These are phyloP conservation scores for Populus pruinosa DNA, from an alignment of 345 rosid genomes.

Conservation along the genomic window DNA sequence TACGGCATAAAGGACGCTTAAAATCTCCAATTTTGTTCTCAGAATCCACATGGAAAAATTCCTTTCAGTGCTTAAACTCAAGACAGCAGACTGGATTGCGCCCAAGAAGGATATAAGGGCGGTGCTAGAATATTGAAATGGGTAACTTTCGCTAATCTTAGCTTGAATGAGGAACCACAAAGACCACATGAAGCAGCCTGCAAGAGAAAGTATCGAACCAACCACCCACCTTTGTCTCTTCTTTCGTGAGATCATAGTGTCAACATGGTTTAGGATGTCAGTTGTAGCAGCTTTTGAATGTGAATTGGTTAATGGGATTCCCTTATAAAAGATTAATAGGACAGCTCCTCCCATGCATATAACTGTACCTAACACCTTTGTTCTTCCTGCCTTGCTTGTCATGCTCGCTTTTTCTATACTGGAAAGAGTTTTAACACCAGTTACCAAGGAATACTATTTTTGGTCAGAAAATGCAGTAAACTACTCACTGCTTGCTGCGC, in stretches of 20 bases:
- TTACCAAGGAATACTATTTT: background rate
- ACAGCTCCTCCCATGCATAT: slow-evolving; percentile 28
- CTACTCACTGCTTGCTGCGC: background rate
- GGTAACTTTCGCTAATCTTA: slow-evolving; percentile 15
- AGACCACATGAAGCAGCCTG: slow-evolving; percentile 19
- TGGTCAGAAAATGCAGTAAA: background rate
- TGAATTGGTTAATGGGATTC: slow-evolving; percentile 14
- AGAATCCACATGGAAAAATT: slow-evolving; percentile 19
- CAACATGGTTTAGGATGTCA: background rate
- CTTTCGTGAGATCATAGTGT: background rate
- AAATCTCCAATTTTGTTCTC: slow-evolving; percentile 16
- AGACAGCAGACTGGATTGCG: slow-evolving; percentile 18
- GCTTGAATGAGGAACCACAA: slow-evolving; percentile 31
- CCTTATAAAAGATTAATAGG: slow-evolving; percentile 17
- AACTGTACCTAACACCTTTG: slow-evolving; percentile 22
- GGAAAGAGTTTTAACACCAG: background rate
- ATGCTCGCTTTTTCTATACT: slow-evolving; percentile 21
- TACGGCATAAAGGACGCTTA: slow-evolving; percentile 16
- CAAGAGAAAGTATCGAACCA: slow-evolving; percentile 25
- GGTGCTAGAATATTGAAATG: slow-evolving; percentile 25
- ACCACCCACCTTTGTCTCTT: slow-evolving; percentile 14
- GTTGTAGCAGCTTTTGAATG: background rate
- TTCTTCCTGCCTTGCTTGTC: slow-evolving; percentile 19
- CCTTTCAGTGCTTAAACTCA: slow-evolving; percentile 8
- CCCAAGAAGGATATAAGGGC: slow-evolving; percentile 19